phyloP scores from a whole-genome alignment of 1,139 yeast genomes.

The Geotrichum aggregatum region DNA sequence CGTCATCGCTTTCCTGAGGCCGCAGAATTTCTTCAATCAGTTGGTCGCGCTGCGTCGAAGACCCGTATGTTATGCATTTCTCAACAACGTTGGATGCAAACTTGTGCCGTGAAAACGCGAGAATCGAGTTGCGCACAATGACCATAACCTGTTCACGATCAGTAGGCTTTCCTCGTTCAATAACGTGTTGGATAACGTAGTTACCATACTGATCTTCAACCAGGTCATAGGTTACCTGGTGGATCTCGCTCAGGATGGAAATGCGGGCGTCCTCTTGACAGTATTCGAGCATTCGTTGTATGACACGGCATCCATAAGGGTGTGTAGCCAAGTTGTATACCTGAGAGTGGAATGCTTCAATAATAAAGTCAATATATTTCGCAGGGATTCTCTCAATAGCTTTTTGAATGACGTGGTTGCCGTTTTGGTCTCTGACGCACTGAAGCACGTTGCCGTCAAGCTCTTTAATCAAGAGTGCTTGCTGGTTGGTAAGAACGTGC shows the following conservation, averaged over 20 bases:
- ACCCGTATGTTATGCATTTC: conserved; percentile 78
- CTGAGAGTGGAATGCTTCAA: conserved; percentile 70
- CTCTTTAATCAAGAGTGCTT: conserved; percentile 66
- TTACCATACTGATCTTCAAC: conserved; percentile 97
- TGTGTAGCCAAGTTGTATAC: conserved; percentile 88
- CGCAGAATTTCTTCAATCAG: conserved; percentile 61
- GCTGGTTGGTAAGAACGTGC: conserved; percentile 61
- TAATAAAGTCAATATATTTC: conserved; percentile 62
- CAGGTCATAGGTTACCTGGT: conserved; percentile 65
- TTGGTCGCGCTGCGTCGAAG: conserved; percentile 54
- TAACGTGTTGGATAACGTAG: conserved; percentile 92
- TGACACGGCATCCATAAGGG: conserved; percentile 95
- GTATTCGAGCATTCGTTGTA: conserved; percentile 84
- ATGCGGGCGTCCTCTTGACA: conserved; percentile 57
- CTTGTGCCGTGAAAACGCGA: conserved; percentile 87
- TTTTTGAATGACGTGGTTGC: conserved; percentile 95
- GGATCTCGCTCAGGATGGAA: conserved; percentile 61
- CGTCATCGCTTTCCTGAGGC: conserved; percentile 41
- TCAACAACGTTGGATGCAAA: conserved; percentile 98
- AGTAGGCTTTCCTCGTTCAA: conserved; percentile 65
- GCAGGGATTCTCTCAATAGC: conserved; percentile 85
- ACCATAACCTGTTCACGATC: conserved; percentile 51
- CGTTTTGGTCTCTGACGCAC: conserved; percentile 94
- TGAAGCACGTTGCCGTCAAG: conserved; percentile 63
- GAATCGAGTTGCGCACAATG: conserved; percentile 56